These are phyloP conservation scores for Didymella segeticola DNA, from an alignment of 2,329 filamentous ascomycete genomes.

Conservation along the genomic window DNA sequence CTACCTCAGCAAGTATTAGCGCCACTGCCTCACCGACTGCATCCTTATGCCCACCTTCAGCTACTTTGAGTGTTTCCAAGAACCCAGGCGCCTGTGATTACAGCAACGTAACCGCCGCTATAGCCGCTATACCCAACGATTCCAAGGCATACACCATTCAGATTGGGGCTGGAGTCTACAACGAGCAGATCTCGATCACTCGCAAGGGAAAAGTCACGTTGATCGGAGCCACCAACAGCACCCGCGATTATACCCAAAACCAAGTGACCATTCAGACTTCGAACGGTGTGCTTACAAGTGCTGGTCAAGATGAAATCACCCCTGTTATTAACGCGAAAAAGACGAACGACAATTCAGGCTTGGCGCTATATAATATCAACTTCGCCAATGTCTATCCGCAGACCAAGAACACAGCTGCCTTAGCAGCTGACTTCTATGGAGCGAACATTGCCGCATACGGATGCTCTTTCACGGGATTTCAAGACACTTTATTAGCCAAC, in stretches of 20 bases:
- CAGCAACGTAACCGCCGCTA: slow-evolving; percentile 52
- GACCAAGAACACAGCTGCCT: slow-evolving; percentile 41
- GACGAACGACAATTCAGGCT: slow-evolving; percentile 28
- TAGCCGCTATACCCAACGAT: slow-evolving; percentile 54
- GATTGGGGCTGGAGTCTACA: slow-evolving; percentile 52
- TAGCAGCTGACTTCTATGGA: slow-evolving; percentile 58
- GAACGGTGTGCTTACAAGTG: slow-evolving; percentile 51
- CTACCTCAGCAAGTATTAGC: slow-evolving; percentile 16
- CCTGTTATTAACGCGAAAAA: slow-evolving; percentile 57
- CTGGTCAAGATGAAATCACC: slow-evolving; percentile 52
- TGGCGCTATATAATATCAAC: slow-evolving; percentile 46
- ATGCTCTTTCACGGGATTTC: slow-evolving; percentile 60
- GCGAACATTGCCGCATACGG: slow-evolving; percentile 62
- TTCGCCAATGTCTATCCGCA: slow-evolving; percentile 46
- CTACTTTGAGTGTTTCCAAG: slow-evolving; percentile 44
- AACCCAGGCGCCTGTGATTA: slow-evolving; percentile 47
- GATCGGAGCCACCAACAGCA: slow-evolving; percentile 40
- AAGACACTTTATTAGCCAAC: slow-evolving; percentile 57
- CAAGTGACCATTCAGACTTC: slow-evolving; percentile 49
- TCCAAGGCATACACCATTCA: slow-evolving; percentile 51
- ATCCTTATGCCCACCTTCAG: slow-evolving; percentile 35
- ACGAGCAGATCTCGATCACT: slow-evolving; percentile 52
- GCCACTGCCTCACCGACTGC: slow-evolving; percentile 7
- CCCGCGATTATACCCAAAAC: slow-evolving; percentile 48
- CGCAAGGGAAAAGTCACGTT: slow-evolving; percentile 54